Conservation (phyloP, 257 asterid species). For the Plantago ovata region DNA sequence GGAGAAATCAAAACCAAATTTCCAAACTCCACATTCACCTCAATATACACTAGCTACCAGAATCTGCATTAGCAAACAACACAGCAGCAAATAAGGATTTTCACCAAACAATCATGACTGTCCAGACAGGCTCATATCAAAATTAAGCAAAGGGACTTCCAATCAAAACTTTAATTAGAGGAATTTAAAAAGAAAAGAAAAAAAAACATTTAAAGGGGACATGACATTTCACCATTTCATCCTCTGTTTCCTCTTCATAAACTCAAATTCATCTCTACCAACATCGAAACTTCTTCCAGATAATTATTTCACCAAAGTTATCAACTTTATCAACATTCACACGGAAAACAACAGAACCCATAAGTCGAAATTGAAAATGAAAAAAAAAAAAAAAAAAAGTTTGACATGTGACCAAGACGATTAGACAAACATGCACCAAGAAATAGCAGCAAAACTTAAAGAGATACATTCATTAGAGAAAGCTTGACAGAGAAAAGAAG, state of each 20-base stretch:
- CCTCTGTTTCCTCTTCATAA: slow-evolving; percentile 11
- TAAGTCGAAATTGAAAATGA: neutral
- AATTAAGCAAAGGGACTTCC: slow-evolving; percentile 7
- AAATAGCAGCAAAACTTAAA: slow-evolving; percentile 17
- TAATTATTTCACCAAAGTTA: neutral
- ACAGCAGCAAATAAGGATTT: slow-evolving; percentile 8
- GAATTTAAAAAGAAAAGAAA: no score
- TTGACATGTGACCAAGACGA: no score
- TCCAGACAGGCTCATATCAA: neutral
- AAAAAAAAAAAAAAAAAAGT: no score
- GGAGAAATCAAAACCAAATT: slow-evolving; percentile 19
- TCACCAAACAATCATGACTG: slow-evolving; percentile 8
- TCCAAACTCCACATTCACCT: slow-evolving; percentile 4
- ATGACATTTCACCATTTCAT: slow-evolving; percentile 1
- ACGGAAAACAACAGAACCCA: slow-evolving; percentile 9
- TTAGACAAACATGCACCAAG: slow-evolving; percentile 3
- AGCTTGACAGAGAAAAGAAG: neutral
- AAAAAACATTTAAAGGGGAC: neutral
- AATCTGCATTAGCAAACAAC: slow-evolving; percentile 24
- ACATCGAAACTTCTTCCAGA: slow-evolving; percentile 17
- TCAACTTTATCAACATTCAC: neutral
- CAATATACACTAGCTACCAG: slow-evolving; percentile 14
- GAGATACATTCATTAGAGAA: slow-evolving; percentile 1
- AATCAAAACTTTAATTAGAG: neutral
- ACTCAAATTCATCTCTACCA: slow-evolving; percentile 12